phyloP scores from a whole-genome alignment of 139 green algal species.

The Trebouxia sp. region DNA sequence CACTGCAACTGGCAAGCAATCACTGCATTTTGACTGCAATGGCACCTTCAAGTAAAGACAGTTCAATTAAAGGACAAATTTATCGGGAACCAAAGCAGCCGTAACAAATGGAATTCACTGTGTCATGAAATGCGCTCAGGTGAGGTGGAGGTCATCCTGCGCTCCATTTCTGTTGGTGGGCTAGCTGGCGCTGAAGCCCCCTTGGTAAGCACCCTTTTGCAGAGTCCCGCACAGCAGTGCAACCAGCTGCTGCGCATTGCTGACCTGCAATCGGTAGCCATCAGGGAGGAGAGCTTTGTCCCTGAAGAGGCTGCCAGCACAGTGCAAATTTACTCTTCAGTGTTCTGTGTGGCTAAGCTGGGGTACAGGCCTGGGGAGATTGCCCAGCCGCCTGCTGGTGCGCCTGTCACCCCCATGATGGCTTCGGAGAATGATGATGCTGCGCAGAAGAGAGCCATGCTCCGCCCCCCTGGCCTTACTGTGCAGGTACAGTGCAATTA shows the following conservation, averaged over 20 bases:
- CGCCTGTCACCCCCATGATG: background rate
- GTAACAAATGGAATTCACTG: too few species aligned
- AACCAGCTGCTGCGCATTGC: slow-evolving; percentile 31
- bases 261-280: slow-evolving; percentile 31
- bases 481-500: background rate
- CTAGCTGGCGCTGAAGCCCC: background rate
- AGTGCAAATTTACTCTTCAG: background rate
- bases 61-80: too few species aligned
- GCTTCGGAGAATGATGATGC: background rate
- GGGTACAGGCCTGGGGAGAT: slow-evolving; percentile 5
- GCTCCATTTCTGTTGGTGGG: slow-evolving; percentile 5
- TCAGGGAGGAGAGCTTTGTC: slow-evolving; percentile 19
- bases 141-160: background rate
- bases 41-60: too few species aligned
- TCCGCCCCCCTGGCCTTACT: background rate
- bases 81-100: too few species aligned
- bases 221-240: slow-evolving; percentile 31
- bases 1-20: too few species aligned
- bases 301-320: background rate
- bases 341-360: background rate
- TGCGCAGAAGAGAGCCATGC: slow-evolving; percentile 14
- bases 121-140: background rate
- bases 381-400: slow-evolving; percentile 6
- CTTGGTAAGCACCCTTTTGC: slow-evolving; percentile 6
- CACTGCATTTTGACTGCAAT: too few species aligned